phyloP scores from a whole-genome alignment of 352 stramenopile species.

The Phytophthora quininea region DNA sequence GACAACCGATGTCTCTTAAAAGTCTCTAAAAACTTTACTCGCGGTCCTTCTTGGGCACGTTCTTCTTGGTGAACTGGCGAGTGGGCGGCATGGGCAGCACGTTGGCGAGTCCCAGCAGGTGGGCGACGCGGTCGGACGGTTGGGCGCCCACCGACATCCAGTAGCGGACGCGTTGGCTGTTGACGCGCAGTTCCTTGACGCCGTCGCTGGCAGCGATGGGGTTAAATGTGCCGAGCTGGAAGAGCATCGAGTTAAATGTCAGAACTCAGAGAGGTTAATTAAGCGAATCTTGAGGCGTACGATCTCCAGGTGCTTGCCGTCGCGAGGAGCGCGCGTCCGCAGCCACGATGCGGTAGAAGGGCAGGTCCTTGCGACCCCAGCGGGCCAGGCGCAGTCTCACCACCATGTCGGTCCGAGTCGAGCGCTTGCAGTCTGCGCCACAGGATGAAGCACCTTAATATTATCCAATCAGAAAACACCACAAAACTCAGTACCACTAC shows the following conservation, averaged over 20 bases:
- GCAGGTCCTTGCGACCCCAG: constrained; percentile 87
- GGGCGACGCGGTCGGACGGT: constrained; percentile 82
- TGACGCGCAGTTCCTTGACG: constrained; percentile 89
- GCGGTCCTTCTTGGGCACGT: constrained; percentile 83
- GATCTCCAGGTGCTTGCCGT: constrained; percentile 89
- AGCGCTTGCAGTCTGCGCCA: not conserved
- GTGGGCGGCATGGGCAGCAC: constrained; percentile 85
- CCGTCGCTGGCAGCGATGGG: constrained; percentile 82
- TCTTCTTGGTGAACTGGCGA: constrained; percentile 87
- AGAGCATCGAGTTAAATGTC: no score
- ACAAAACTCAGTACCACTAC: not conserved
- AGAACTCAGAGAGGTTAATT: not conserved
- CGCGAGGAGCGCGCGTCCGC: constrained; percentile 82
- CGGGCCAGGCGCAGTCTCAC: constrained; percentile 87
- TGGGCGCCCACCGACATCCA: constrained; percentile 89
- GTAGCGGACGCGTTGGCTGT: constrained; percentile 87
- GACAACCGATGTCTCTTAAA: not conserved
- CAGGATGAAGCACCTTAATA: not conserved
- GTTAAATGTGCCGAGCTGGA: constrained; percentile 87
- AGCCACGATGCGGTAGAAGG: constrained; percentile 90
- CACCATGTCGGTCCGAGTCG: constrained; percentile 54
- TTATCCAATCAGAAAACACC: not conserved
- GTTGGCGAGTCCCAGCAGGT: constrained; percentile 83
- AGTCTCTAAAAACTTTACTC: constrained; percentile 24
- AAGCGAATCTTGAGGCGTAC: constrained; percentile 41